Evolutionary conservation across 2,329 filamentous ascomycete genomes (phyloP).

Genomic region (Venturia aucupariae): DNA sequence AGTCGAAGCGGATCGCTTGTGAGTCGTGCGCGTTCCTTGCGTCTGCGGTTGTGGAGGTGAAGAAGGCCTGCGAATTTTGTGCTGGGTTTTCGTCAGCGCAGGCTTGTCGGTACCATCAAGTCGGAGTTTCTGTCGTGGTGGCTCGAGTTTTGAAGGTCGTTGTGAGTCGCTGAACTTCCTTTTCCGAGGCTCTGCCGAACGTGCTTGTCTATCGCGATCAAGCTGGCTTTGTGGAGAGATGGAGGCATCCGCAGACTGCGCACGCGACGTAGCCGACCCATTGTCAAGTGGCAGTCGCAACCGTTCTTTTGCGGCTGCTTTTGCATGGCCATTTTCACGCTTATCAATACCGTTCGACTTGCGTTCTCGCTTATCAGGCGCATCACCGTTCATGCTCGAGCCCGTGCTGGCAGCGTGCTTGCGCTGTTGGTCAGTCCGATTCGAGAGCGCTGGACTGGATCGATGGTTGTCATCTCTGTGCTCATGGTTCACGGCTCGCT

Average conservation of each 20-base stretch:
- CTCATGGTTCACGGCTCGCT: conserved; percentile 33
- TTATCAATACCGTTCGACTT: conserved; percentile 11
- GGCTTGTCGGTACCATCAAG: conserved; percentile 13
- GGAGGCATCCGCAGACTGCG: conserved; percentile 13
- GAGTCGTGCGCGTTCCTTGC: conserved; percentile 12
- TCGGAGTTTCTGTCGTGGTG: conserved; percentile 28
- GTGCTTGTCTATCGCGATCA: conserved; percentile 28
- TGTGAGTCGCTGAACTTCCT: conserved; percentile 32
- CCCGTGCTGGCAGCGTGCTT: conserved; percentile 7
- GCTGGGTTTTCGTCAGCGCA: conserved; percentile 16
- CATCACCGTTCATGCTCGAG: conserved; percentile 12
- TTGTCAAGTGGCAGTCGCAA: conserved; percentile 4
- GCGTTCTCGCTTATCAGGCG: conserved; percentile 10
- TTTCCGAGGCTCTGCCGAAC: conserved; percentile 30
- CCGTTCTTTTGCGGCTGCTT: neutral
- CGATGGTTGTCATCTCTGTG: conserved; percentile 23
- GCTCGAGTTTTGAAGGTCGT: conserved; percentile 27
- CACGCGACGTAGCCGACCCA: conserved; percentile 9
- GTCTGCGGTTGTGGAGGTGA: conserved; percentile 18
- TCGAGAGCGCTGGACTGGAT: conserved; percentile 9
- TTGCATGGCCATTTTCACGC: conserved; percentile 12
- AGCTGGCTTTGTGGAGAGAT: conserved; percentile 19
- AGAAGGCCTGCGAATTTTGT: conserved; percentile 23
- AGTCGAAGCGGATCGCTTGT: conserved; percentile 15
- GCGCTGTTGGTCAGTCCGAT: neutral